phyloP scores from a whole-genome alignment of 768 basidiomycete genomes.

The Pleurotus tuoliensis region DNA sequence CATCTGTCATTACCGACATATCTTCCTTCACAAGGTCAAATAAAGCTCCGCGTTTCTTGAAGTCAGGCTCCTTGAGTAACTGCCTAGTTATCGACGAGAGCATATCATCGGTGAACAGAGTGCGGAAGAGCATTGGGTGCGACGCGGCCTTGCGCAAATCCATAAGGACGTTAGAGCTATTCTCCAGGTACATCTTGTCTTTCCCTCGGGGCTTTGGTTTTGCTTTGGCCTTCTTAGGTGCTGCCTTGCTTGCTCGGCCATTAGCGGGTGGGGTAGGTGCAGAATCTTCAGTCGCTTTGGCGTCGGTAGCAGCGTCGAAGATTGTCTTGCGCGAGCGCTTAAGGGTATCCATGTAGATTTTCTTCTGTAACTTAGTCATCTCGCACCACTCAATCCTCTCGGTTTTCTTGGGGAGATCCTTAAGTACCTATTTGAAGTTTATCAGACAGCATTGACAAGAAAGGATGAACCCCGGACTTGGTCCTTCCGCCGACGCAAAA shows the following conservation, averaged over 20 bases:
- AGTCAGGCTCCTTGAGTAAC: slow-evolving; percentile 88
- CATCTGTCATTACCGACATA: slow-evolving; percentile 98
- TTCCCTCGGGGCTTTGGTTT: slow-evolving; percentile 42
- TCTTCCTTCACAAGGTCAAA: slow-evolving; percentile 92
- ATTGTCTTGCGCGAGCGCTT: slow-evolving; percentile 82
- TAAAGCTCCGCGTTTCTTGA: slow-evolving; percentile 75
- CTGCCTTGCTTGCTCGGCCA: slow-evolving; percentile 19
- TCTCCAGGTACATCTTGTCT: slow-evolving; percentile 71
- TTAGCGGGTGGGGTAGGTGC: slow-evolving; percentile 18
- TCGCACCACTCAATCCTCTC: slow-evolving; percentile 95
- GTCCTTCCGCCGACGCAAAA: slow-evolving; percentile 93
- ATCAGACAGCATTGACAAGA: background rate
- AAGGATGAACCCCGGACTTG: slow-evolving; percentile 47
- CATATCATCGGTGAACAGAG: slow-evolving; percentile 72
- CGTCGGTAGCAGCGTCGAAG: slow-evolving; percentile 37
- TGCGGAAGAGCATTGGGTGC: slow-evolving; percentile 95
- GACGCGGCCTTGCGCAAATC: slow-evolving; percentile 94
- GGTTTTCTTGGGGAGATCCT: slow-evolving; percentile 88
- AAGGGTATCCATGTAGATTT: slow-evolving; percentile 83
- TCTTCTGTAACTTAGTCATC: slow-evolving; percentile 78
- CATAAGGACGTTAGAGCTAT: slow-evolving; percentile 93
- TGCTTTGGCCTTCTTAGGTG: slow-evolving; percentile 42
- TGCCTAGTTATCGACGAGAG: slow-evolving; percentile 75
- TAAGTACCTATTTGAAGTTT: slow-evolving; percentile 61
- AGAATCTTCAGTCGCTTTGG: slow-evolving; percentile 19